Base-by-base conservation (phyloP, 495 filamentous ascomycete genomes). In the Penicillium ochrochloron region DNA sequence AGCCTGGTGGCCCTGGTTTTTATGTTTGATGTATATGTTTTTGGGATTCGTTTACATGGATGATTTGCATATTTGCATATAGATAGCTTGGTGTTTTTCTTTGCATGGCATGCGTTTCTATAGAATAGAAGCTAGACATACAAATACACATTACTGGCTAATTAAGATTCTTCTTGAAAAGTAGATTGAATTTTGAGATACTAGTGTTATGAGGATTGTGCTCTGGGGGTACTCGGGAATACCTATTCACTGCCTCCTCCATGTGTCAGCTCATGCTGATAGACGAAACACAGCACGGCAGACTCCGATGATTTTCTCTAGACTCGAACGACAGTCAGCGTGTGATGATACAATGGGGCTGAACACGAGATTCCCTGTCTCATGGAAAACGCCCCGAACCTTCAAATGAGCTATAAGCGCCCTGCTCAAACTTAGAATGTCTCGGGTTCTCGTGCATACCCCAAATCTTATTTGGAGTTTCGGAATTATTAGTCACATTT, bases 131-230 rank as follows among this genome's bases (percentile, higher is more conserved):
- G 27, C 53, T 23, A 14, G 44, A 59, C 53, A n/a, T 39, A 21
- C 37, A 9, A 54, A n/a, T 14, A 46, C 39, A 57, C 55, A 63
- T 68, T 68, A 64, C 66, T 64, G 62, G 66, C 31, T 64, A 62
- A 64, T 64, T 42, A 59, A 62, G 76, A 78, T 35, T 17, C n/a
- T 50, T 7, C 23, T 12, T 11, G 21, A 21, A 44, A 44, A 4
- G 44, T 50, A 46, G 42, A 23, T 10, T 7, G 6, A 46, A 46
- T 33, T 9, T 6, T 33, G 31, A 33, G 8, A 33, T 33, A 7
- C 31, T 33, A 9, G 31, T 33, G 8, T 33, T 7, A 3, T 14
- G 11, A 10, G 10, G 7, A 37, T 37, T 10, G 14, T 37, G 35
- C 9, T 37, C 12, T 10, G 12, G 35, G 35, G 35, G 10, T 37